Evolutionary conservation across 331 rosid species (phyloP).

Genomic region (Prunus yedoensis): DNA sequence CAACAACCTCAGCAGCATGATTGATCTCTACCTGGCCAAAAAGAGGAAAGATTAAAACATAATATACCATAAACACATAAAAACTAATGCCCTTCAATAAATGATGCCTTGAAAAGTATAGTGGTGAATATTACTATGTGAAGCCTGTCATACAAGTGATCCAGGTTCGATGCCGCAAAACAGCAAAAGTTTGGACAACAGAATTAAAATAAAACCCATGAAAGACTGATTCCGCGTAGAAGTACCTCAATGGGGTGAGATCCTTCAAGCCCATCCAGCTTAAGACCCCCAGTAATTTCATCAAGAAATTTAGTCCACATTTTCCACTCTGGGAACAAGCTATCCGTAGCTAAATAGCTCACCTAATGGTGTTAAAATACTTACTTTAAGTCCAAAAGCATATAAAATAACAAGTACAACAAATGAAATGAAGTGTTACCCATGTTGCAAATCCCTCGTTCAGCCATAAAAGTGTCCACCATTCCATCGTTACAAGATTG

Average conservation of each 20-base stretch:
- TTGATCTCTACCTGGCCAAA: conserved; percentile 73
- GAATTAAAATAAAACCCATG: neutral
- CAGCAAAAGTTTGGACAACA: neutral
- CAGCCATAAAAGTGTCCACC: conserved; percentile 59
- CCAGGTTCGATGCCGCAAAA: neutral
- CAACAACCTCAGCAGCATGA: conserved; percentile 77
- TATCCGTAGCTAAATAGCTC: conserved; percentile 48
- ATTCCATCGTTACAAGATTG: conserved; percentile 56
- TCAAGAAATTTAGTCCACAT: conserved; percentile 49
- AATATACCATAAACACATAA: neutral
- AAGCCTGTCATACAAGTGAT: neutral
- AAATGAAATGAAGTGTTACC: conserved; percentile 24
- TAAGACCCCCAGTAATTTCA: conserved; percentile 41
- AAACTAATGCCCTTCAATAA: neutral
- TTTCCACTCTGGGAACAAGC: conserved; percentile 50
- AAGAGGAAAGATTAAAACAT: conserved; percentile 14
- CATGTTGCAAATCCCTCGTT: conserved; percentile 52
- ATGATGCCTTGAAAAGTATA: no score
- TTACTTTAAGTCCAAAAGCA: neutral
- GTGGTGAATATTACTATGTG: neutral
- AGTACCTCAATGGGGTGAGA: conserved; percentile 51
- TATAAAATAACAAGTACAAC: neutral
- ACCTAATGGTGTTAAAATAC: conserved; percentile 23
- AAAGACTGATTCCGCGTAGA: neutral
- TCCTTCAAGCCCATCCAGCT: conserved; percentile 46